Evolutionary conservation across 2,329 filamentous ascomycete genomes (phyloP).

Genomic region (Alternaria sp.): DNA sequence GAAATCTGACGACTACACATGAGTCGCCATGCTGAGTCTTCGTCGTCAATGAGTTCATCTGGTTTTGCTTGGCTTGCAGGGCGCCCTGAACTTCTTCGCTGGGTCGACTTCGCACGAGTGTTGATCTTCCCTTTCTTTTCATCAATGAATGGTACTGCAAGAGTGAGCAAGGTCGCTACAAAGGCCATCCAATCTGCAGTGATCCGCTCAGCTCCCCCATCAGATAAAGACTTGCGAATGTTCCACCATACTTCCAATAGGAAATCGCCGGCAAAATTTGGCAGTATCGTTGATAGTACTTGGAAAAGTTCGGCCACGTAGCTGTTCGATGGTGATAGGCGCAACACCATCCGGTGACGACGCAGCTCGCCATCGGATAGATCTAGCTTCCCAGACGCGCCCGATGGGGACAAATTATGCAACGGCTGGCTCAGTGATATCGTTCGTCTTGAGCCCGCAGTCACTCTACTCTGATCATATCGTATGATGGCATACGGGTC

Average conservation of each 20-base stretch:
- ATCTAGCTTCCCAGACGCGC: constrained; percentile 39
- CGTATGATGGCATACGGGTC: constrained; percentile 44
- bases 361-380: constrained; percentile 43
- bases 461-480: constrained; percentile 34
- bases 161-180: constrained; percentile 51
- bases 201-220: constrained; percentile 14
- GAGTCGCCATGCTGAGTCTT: constrained; percentile 41
- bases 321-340: constrained; percentile 39
- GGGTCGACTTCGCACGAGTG: constrained; percentile 26
- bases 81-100: constrained; percentile 36
- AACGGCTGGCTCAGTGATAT: constrained; percentile 36
- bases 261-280: constrained; percentile 48
- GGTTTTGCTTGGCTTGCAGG: constrained; percentile 34
- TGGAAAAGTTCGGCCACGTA: constrained; percentile 43
- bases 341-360: constrained; percentile 44
- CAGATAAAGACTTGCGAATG: constrained; percentile 36
- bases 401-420: constrained; percentile 33
- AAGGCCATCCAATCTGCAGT: constrained; percentile 52
- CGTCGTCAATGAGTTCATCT: constrained; percentile 33
- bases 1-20: constrained; percentile 46
- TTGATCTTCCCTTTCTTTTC: constrained; percentile 34
- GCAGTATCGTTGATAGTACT: constrained; percentile 44
- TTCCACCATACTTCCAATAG: constrained; percentile 52
- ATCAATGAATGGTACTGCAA: constrained; percentile 49
- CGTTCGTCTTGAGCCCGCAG: constrained; percentile 46